Conservation (phyloP, 805 yeast species). For the Pachysolen tannophilus region DNA sequence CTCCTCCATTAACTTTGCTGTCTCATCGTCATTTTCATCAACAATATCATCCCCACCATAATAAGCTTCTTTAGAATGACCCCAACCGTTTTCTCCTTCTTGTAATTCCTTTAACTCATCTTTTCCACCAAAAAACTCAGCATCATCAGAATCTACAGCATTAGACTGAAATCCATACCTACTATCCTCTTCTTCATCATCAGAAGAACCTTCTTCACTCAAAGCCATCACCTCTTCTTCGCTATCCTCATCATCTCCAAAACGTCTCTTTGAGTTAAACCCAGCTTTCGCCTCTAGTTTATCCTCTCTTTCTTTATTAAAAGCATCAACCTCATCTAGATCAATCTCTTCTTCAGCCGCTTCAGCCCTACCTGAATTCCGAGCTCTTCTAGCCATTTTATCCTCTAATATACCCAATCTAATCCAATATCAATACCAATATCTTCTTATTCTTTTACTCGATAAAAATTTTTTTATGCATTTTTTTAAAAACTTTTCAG, state of each 20-base stretch:
- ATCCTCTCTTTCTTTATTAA: slow-evolving; percentile 52
- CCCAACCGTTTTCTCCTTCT: slow-evolving; percentile 31
- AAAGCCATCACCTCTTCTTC: slow-evolving; percentile 52
- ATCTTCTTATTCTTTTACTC: no score
- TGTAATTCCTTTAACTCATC: slow-evolving; percentile 21
- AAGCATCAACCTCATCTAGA: slow-evolving; percentile 61
- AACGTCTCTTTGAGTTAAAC: slow-evolving; percentile 24
- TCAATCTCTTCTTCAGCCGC: slow-evolving; percentile 30
- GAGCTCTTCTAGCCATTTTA: slow-evolving; percentile 12
- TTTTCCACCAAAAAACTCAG: slow-evolving; percentile 32
- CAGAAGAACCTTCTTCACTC: slow-evolving; percentile 26
- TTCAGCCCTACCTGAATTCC: slow-evolving; percentile 12
- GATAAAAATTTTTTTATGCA: no score
- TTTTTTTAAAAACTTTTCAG: neutral
- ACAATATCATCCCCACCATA: slow-evolving; percentile 60
- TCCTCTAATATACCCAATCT: neutral
- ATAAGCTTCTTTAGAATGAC: slow-evolving; percentile 39
- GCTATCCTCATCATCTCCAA: slow-evolving; percentile 31
- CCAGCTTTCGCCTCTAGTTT: slow-evolving; percentile 52
- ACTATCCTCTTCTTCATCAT: slow-evolving; percentile 37
- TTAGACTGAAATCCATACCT: slow-evolving; percentile 26
- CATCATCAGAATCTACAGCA: slow-evolving; percentile 41
- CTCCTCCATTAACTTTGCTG: slow-evolving; percentile 68
- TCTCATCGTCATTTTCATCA: slow-evolving; percentile 50
- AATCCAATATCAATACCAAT: no score